A percentile compares a stretch with the other conserved stretches of the same genome.
phyloP scores from a whole-genome alignment of 202 grass and related monocot genomes.

The Sporobolus alterniflorus region DNA sequence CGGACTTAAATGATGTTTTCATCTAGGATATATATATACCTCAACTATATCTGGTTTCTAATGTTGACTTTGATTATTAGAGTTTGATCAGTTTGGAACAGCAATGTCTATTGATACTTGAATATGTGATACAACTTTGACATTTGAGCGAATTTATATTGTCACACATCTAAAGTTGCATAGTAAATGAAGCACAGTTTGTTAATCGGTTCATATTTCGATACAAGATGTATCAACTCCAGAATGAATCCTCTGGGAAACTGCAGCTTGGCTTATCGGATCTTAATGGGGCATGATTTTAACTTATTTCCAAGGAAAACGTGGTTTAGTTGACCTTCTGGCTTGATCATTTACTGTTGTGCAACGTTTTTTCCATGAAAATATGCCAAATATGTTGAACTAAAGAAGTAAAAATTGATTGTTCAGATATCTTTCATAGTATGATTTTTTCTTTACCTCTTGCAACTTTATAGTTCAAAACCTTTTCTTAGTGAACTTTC shows the following conservation, averaged over 20 bases:
- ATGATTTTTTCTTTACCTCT: neutral
- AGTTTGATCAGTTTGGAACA: neutral
- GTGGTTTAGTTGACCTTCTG: neutral
- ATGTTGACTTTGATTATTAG: neutral
- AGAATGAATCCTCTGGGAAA: neutral
- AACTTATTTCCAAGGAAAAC: neutral
- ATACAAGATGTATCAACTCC: neutral
- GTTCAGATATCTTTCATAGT: neutral
- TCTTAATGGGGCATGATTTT: neutral
- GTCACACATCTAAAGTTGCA: neutral
- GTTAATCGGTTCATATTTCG: neutral
- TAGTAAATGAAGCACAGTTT: neutral
- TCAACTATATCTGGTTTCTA: neutral
- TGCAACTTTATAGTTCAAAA: constrained; percentile 19
- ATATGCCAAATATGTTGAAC: neutral
- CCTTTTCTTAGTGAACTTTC: constrained; percentile 44
- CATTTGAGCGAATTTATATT: neutral
- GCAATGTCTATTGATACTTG: neutral
- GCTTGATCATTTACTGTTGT: neutral
- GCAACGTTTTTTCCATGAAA: neutral
- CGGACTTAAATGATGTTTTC: neutral
- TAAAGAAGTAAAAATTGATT: neutral
- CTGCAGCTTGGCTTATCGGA: neutral
- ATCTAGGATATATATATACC: neutral
- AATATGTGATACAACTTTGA: neutral